These are phyloP conservation scores for Pyrenochaeta sp. DNA, from an alignment of 2,329 filamentous ascomycete genomes.

Conservation along the genomic window DNA sequence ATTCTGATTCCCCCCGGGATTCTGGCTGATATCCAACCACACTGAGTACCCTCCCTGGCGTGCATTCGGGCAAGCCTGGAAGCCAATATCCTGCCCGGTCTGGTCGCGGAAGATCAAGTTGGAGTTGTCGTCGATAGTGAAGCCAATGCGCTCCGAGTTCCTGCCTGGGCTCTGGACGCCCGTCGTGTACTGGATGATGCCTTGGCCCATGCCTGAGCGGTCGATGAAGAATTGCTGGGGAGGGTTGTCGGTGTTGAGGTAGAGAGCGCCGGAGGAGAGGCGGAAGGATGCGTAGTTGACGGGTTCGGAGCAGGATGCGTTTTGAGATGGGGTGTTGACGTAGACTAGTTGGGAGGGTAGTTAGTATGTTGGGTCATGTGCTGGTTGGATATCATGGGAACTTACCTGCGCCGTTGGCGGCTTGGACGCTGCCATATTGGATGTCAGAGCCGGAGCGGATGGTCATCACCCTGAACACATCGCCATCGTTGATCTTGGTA, in stretches of 20 bases:
- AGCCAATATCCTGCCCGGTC: conserved; percentile 43
- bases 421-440: conserved; percentile 59
- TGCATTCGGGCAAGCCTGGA: conserved; percentile 64
- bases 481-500: conserved; percentile 33
- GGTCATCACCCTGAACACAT: conserved; percentile 60
- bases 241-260: conserved; percentile 57
- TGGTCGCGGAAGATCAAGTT: conserved; percentile 56
- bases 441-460: conserved; percentile 61
- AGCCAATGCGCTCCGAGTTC: conserved; percentile 60
- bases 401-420: conserved; percentile 48
- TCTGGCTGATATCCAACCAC: conserved; percentile 29
- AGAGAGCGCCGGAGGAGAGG: conserved; percentile 38
- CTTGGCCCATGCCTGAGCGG: conserved; percentile 67
- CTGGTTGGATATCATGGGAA: too few species aligned
- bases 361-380: too few species aligned
- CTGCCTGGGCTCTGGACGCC: conserved; percentile 51
- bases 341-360: background rate
- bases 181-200: conserved; percentile 62
- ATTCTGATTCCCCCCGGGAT: conserved; percentile 40
- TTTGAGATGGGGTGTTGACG: conserved; percentile 53
- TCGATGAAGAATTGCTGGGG: conserved; percentile 64
- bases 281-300: conserved; percentile 56
- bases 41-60: conserved; percentile 50
- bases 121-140: conserved; percentile 54
- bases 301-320: conserved; percentile 57